Conservation (phyloP, 805 yeast genomes). For the Myxozyma sirexii region DNA sequence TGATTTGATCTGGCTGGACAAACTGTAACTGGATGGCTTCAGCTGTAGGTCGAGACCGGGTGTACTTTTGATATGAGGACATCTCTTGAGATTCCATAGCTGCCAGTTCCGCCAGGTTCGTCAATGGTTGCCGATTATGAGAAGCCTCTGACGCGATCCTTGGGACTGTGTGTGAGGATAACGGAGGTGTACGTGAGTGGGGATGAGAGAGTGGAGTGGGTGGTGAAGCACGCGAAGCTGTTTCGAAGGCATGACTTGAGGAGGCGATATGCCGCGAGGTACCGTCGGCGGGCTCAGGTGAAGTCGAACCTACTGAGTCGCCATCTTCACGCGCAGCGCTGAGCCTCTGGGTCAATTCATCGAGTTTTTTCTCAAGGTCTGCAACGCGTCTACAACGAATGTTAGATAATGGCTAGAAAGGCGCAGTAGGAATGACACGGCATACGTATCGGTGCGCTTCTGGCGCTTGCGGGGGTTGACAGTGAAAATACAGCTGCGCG, state of each 20-base stretch:
- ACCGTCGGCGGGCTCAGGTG: neutral
- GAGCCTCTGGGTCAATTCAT: constrained; percentile 24
- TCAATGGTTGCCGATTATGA: neutral
- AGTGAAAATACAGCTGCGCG: constrained; percentile 68
- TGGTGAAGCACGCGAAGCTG: neutral
- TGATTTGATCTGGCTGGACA: constrained; percentile 8
- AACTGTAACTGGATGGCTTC: neutral
- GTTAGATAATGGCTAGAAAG: neutral
- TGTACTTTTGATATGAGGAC: neutral
- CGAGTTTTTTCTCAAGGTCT: constrained; percentile 42
- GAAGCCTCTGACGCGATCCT: neutral
- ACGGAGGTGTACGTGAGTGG: neutral
- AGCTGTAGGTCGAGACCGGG: neutral
- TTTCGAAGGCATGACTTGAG: neutral
- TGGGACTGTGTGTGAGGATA: neutral
- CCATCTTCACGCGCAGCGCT: neutral
- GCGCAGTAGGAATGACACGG: neutral
- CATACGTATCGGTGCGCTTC: constrained; percentile 44
- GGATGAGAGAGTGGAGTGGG: neutral
- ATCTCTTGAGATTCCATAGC: neutral
- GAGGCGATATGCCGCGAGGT: neutral
- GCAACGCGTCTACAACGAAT: constrained; percentile 37
- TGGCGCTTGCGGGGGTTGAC: constrained; percentile 58
- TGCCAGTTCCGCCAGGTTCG: constrained; percentile 11
- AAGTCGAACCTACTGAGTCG: neutral